Base-by-base conservation (phyloP, 495 filamentous ascomycete species). In the Neurospora intermedia region DNA sequence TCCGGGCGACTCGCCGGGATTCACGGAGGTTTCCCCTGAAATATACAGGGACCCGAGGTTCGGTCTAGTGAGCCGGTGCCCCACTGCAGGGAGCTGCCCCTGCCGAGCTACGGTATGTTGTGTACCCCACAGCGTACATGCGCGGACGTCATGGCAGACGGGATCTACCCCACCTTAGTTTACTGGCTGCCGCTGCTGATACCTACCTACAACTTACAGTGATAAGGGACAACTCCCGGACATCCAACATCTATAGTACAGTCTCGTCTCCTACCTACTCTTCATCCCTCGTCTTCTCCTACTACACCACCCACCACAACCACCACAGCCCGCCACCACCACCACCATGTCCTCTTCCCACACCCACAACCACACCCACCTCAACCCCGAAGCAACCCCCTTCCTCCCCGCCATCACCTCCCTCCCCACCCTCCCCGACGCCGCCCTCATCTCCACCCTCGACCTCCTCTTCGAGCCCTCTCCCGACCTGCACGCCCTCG, bases 381-480 rank as follows among this genome's bases (percentile, higher is more conserved):
- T 72, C 70, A 78, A 76, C 72, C 71, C 78, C 31, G 72, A 75
- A 43, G 46, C 75, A 8, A 18, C 76, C 69, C 78, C 78, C 74
- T 79, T 77, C 71, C 79, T 84, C 71, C 81, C 79, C 69, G 75
- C 78, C 72, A 74, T 84, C 78, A 23, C 75, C 70, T 45, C 77
- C 69, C 77, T 83, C 27, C 77, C 82, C 70, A 73, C 81, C 75
- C 78, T 80, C 71, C 81, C 91, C 15, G 84, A 87, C 23, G 80
- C 85, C 39, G 81, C 88, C 43, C 86, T 89, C 69, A 85, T 87
- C 69, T 81, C 86, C 20, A 85, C 92, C 69, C 90, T 97, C 69
- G 92, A 96, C 82, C 85, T 86, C 7, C 92, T 98, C 69, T 98
- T 98, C 83, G 95, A 98, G 77, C 91, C 95, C 16, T 93, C 90